These are phyloP conservation scores for Elsinoe perseae DNA, from an alignment of 2,329 filamentous ascomycete species.

Conservation along the genomic window DNA sequence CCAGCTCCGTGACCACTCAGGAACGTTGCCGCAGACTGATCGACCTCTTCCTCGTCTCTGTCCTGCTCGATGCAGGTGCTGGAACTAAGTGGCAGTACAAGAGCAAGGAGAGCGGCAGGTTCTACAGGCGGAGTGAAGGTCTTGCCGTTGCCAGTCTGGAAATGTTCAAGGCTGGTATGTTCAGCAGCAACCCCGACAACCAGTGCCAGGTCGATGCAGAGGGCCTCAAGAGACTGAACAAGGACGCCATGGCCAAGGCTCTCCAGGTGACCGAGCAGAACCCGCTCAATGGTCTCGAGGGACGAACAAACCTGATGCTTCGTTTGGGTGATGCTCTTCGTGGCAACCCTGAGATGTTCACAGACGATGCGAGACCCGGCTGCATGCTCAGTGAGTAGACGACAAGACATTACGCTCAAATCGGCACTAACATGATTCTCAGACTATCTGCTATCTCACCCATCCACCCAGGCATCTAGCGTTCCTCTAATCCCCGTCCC, in stretches of 20 bases:
- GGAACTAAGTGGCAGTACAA: slow-evolving; percentile 89
- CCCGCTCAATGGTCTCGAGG: slow-evolving; percentile 75
- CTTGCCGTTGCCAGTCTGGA: slow-evolving; percentile 71
- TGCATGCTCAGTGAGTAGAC: slow-evolving; percentile 73
- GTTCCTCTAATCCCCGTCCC: slow-evolving; percentile 80
- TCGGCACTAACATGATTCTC: slow-evolving; percentile 19
- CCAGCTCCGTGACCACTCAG: slow-evolving; percentile 58
- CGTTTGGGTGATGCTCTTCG: slow-evolving; percentile 68
- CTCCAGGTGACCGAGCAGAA: slow-evolving; percentile 79
- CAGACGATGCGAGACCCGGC: slow-evolving; percentile 73
- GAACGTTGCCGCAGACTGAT: slow-evolving; percentile 69
- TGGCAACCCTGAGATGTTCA: slow-evolving; percentile 73
- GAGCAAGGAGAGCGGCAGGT: slow-evolving; percentile 75
- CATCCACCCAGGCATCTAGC: slow-evolving; percentile 79
- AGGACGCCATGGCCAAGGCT: slow-evolving; percentile 67
- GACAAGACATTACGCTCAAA: slow-evolving; percentile 14
- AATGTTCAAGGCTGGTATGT: slow-evolving; percentile 89
- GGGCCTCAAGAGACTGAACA: slow-evolving; percentile 65
- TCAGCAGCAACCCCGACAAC: slow-evolving; percentile 73
- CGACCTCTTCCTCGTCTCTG: slow-evolving; percentile 72
- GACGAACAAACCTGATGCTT: slow-evolving; percentile 70
- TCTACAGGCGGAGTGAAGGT: slow-evolving; percentile 80
- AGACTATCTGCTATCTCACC: slow-evolving; percentile 92
- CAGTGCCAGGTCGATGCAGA: slow-evolving; percentile 84
- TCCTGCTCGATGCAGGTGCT: slow-evolving; percentile 78